Percentiles rank a stretch among this genome's conserved stretches.
These are phyloP conservation scores for Clohesyomyces aquaticus DNA, from an alignment of 495 filamentous ascomycete genomes.

Conservation along the genomic window DNA sequence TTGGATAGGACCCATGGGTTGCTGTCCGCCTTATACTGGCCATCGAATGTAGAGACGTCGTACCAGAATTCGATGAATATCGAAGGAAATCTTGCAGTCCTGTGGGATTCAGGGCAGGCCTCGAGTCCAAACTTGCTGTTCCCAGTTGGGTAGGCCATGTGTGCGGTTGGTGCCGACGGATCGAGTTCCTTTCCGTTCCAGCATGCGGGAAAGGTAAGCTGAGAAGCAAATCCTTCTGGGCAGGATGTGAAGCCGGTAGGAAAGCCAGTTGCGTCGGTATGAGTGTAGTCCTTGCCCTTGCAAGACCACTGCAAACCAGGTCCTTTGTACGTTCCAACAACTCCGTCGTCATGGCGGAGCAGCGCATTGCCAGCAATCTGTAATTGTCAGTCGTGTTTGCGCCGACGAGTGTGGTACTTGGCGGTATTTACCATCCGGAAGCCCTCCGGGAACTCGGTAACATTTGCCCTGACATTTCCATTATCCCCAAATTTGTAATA, in stretches of 20 bases:
- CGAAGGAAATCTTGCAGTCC: slow-evolving; percentile 30
- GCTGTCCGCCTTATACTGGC: slow-evolving; percentile 29
- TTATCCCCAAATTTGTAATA: slow-evolving; percentile 39
- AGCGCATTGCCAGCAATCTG: slow-evolving; percentile 34
- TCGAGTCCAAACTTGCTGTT: slow-evolving; percentile 22
- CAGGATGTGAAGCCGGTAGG: slow-evolving; percentile 40
- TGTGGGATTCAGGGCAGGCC: slow-evolving; percentile 26
- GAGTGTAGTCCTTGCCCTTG: slow-evolving; percentile 30
- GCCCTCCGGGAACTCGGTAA: slow-evolving; percentile 31
- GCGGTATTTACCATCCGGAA: too few species aligned
- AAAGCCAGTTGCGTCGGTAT: slow-evolving; percentile 32
- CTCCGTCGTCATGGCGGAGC: slow-evolving; percentile 6
- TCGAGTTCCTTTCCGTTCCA: slow-evolving; percentile 38
- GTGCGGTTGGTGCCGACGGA: slow-evolving; percentile 25
- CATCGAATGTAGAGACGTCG: slow-evolving; percentile 35
- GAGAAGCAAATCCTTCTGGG: slow-evolving; percentile 31
- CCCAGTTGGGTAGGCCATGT: slow-evolving; percentile 36
- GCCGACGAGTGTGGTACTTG: too few species aligned
- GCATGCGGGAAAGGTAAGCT: slow-evolving; percentile 38
- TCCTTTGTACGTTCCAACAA: slow-evolving; percentile 19
- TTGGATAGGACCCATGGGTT: slow-evolving; percentile 34
- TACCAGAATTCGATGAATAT: slow-evolving; percentile 43
- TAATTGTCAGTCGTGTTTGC: too few species aligned
- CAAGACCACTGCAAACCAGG: slow-evolving; percentile 34
- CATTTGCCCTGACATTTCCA: slow-evolving; percentile 32